These are phyloP conservation scores for Trichophyton equinum DNA, from an alignment of 2,329 filamentous ascomycete genomes.

Conservation along the genomic window DNA sequence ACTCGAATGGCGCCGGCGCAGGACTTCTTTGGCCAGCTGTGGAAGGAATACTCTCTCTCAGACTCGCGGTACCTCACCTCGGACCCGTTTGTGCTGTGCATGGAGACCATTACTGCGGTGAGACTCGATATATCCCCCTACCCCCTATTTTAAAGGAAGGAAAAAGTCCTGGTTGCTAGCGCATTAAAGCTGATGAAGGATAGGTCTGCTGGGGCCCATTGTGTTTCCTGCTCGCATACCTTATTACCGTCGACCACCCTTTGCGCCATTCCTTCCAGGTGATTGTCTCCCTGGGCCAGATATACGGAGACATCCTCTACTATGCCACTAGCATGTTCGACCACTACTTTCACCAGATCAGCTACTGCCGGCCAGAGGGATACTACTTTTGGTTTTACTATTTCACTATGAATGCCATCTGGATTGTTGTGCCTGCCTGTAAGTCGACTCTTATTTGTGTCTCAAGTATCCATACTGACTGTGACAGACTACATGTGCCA, in stretches of 20 bases:
- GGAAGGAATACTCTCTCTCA: conserved; percentile 83
- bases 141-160: not conserved
- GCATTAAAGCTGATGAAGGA: conserved; percentile 1
- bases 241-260: conserved; percentile 43
- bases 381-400: conserved; percentile 57
- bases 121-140: conserved; percentile 19
- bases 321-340: conserved; percentile 53
- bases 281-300: conserved; percentile 49
- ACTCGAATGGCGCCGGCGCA: conserved; percentile 52
- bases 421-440: conserved; percentile 50
- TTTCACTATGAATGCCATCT: conserved; percentile 53
- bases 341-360: conserved; percentile 40
- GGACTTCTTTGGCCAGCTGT: conserved; percentile 68
- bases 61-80: conserved; percentile 77
- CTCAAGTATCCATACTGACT: not conserved
- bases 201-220: conserved; percentile 50
- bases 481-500: conserved; percentile 22
- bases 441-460: conserved; percentile 20
- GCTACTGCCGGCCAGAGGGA: conserved; percentile 49
- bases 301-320: conserved; percentile 53
- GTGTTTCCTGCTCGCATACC: conserved; percentile 44
- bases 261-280: conserved; percentile 48
- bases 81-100: conserved; percentile 73
- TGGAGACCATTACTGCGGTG: conserved; percentile 72
- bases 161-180: not conserved